Percentiles rank a stretch among this genome's conserved stretches.
These are phyloP conservation scores for Margaritispora aquatica DNA, from an alignment of 495 filamentous ascomycete genomes.

Conservation along the genomic window DNA sequence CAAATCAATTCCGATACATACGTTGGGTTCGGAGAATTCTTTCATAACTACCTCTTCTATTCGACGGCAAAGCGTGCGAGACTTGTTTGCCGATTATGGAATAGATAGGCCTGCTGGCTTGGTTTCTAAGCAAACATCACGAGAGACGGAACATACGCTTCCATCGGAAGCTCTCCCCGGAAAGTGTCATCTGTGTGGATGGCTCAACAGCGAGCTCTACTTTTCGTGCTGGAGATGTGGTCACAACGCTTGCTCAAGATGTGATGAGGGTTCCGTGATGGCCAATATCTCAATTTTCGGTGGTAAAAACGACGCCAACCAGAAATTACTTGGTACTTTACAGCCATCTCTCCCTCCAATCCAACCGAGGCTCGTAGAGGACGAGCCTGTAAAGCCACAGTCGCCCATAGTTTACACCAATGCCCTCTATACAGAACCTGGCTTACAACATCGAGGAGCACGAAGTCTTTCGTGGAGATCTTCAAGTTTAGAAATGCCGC, in stretches of 20 bases:
- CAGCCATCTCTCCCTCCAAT: neutral
- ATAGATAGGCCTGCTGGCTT: slow-evolving; percentile 19
- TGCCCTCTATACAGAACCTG: neutral
- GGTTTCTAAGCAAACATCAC: slow-evolving; percentile 2
- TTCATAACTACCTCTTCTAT: slow-evolving; percentile 14
- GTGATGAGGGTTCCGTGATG: slow-evolving; percentile 1
- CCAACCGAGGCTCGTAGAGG: neutral
- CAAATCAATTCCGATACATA: neutral
- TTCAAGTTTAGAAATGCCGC: no score
- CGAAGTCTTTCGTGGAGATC: no score
- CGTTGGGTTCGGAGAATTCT: slow-evolving; percentile 1
- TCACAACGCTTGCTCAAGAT: slow-evolving; percentile 16
- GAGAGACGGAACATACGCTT: neutral
- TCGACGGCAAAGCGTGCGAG: slow-evolving; percentile 21
- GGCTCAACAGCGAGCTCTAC: neutral
- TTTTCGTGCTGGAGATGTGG: slow-evolving; percentile 16
- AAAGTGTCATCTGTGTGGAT: slow-evolving; percentile 20
- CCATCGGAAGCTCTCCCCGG: neutral
- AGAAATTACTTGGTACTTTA: neutral
- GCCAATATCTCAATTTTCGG: neutral
- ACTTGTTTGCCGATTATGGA: slow-evolving; percentile 23
- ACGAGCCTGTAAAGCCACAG: neutral
- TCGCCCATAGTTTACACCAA: neutral
- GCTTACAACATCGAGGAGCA: neutral
- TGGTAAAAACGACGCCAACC: no score